A percentile compares a stretch with the other conserved stretches of the same genome.
These are phyloP conservation scores for Colletotrichum liriopes DNA, from an alignment of 2,329 filamentous ascomycete genomes.

Conservation along the genomic window DNA sequence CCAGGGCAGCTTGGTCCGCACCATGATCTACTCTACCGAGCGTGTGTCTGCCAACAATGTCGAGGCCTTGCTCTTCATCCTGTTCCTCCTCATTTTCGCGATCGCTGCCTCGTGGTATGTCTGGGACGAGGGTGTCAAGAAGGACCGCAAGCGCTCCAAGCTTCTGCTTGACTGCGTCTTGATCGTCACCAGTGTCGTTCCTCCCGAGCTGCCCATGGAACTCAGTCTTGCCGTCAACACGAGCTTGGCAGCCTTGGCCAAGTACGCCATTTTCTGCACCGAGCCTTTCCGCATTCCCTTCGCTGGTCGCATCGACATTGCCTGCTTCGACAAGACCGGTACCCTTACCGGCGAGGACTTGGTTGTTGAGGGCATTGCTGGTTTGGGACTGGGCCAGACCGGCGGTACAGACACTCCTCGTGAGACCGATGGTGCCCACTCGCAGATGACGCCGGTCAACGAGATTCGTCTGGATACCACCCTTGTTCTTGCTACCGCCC, in stretches of 20 bases:
- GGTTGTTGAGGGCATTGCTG: slow-evolving; percentile 96
- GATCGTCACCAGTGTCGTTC: slow-evolving; percentile 97
- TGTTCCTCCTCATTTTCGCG: slow-evolving; percentile 96
- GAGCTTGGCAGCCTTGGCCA: slow-evolving; percentile 92
- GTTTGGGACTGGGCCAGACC: slow-evolving; percentile 79
- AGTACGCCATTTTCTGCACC: slow-evolving; percentile 97
- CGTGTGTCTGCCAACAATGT: slow-evolving; percentile 98
- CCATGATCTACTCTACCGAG: slow-evolving; percentile 99
- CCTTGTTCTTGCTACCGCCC: slow-evolving; percentile 92
- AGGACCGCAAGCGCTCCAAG: slow-evolving; percentile 97
- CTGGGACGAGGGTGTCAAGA: slow-evolving; percentile 95
- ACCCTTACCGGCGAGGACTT: slow-evolving; percentile 97
- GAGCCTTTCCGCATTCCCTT: slow-evolving; percentile 99
- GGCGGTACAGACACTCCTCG: slow-evolving; percentile 74
- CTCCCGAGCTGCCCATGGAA: slow-evolving; percentile 99
- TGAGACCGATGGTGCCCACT: slow-evolving; percentile 87
- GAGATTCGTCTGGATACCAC: slow-evolving; percentile 86
- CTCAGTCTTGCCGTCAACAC: slow-evolving; percentile 98
- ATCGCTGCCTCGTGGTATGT: slow-evolving; percentile 99
- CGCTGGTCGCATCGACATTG: slow-evolving; percentile 93
- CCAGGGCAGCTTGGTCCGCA: slow-evolving; percentile 96
- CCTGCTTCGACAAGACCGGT: slow-evolving; percentile 99
- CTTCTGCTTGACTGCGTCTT: slow-evolving; percentile 96
- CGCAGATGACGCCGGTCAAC: slow-evolving; percentile 79
- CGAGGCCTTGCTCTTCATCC: slow-evolving; percentile 96